Evolutionary conservation across 2,329 filamentous ascomycete genomes (phyloP).

Genomic region (Diaporthe citrichinensis): DNA sequence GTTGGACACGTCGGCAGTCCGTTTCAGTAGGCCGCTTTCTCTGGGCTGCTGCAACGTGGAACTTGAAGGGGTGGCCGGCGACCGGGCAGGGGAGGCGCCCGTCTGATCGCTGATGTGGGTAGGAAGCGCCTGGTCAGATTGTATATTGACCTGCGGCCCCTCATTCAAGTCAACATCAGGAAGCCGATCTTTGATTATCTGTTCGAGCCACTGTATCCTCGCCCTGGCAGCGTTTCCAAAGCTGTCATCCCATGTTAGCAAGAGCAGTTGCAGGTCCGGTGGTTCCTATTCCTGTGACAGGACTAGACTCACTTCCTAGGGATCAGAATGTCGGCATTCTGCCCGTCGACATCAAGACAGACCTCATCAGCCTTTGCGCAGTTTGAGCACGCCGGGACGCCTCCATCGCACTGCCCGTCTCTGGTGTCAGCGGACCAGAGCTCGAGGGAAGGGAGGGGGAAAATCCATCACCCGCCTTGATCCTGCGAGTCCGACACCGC

Average conservation of each 20-base stretch:
- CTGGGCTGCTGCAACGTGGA: slow-evolving; percentile 6
- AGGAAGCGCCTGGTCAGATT: background rate
- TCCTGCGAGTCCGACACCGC: background rate
- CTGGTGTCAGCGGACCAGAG: background rate
- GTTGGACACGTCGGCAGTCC: slow-evolving; percentile 1
- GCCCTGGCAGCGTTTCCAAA: background rate
- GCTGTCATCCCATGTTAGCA: background rate
- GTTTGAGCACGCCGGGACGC: background rate
- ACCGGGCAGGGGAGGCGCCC: background rate
- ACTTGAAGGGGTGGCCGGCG: background rate
- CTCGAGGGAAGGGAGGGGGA: background rate
- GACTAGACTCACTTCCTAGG: background rate
- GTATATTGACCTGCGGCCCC: slow-evolving; percentile 1
- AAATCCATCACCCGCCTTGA: slow-evolving; percentile 6
- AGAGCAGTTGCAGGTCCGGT: background rate
- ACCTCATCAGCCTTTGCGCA: slow-evolving; percentile 6
- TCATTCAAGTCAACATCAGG: slow-evolving; percentile 8
- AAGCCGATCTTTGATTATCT: background rate
- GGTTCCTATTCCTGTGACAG: background rate
- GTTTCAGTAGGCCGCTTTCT: slow-evolving; percentile 2
- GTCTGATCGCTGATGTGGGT: background rate
- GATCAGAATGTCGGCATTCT: slow-evolving; percentile 1
- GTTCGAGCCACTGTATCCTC: slow-evolving; percentile 19
- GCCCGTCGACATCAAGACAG: background rate
- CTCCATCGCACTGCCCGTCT: slow-evolving; percentile 9